Base-by-base conservation (phyloP, 345 rosid species). In the Rhodomyrtus tomentosa region DNA sequence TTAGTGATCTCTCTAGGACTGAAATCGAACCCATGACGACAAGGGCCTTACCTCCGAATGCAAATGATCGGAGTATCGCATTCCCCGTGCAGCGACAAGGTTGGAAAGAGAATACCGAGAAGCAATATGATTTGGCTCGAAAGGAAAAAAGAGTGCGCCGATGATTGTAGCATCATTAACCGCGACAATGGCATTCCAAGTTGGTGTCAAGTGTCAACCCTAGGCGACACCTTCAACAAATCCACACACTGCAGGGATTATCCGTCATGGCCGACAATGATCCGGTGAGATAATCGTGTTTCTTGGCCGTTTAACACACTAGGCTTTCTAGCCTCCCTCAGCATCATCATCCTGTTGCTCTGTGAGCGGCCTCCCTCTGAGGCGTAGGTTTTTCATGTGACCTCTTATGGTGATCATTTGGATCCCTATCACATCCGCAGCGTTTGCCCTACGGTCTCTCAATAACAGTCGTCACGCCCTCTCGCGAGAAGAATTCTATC, bases 131-230 rank as follows among this genome's bases (percentile, higher is more conserved):
- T n/a, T 32, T 53, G 83, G 82, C 27, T 76, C 11, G 80, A 48
- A 11, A 36, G 40, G 18, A 86, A 3, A 55, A 55, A 38, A 82
- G 1, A 27, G 51, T n/a, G 20, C 85, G 9, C 49, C 82, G 45
- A 76, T 86, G 85, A 85, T 82, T 3, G 83, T 84, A n/a, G 85
- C 89, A 22, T 73, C 80, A n/a, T 16, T 85, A 10, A 56, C 83
- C 7, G 85, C 86, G 5, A 82, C 87, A 3, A 82, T 88, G 86
- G 89, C 50, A 49, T 49, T 49, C 13, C 50, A 49, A 49, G 50
- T 49, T 49, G 50, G n/a, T n/a, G n/a, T n/a, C n/a, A n/a, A n/a
- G 50, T 11, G 50, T 49, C 87, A 27, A 81, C 84, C 89, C 89
- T 36, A 14, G 38, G 2, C 2, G 22, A 59, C 15, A 2, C n/a